These are phyloP conservation scores for Alternaria burnsii DNA, from an alignment of 2,329 filamentous ascomycete genomes.

Conservation along the genomic window DNA sequence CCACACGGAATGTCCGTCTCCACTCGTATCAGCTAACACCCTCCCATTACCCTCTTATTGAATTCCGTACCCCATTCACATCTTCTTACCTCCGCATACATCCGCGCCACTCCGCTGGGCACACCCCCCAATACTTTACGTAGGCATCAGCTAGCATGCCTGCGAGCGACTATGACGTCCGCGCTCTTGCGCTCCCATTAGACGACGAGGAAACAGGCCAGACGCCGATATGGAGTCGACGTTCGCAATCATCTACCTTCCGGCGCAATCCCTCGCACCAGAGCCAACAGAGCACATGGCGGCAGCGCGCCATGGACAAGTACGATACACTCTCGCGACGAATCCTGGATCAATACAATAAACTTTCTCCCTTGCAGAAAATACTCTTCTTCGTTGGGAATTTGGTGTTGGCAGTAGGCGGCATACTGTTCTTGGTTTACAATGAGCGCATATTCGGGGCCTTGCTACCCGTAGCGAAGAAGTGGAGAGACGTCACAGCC, in stretches of 20 bases:
- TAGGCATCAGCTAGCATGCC: conserved; percentile 41
- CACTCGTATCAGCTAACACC: conserved; percentile 11
- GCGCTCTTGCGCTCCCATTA: conserved; percentile 62
- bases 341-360: conserved; percentile 61
- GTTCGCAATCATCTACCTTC: conserved; percentile 45
- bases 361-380: conserved; percentile 69
- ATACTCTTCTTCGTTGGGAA: conserved; percentile 63
- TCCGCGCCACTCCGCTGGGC: conserved; percentile 24
- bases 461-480: conserved; percentile 75
- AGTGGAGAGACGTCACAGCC: conserved; percentile 76
- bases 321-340: conserved; percentile 57
- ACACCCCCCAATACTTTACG: not conserved
- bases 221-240: conserved; percentile 63
- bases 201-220: conserved; percentile 58
- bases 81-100: conserved; percentile 12
- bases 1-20: conserved; percentile 19
- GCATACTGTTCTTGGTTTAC: conserved; percentile 77
- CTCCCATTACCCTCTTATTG: not conserved
- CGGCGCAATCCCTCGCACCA: conserved; percentile 51
- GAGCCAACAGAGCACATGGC: conserved; percentile 39
- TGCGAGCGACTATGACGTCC: conserved; percentile 59
- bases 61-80: conserved; percentile 4
- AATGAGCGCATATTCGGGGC: conserved; percentile 80
- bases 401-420: conserved; percentile 62
- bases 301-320: conserved; percentile 54